A percentile compares a stretch with the other conserved stretches of the same genome.
Evolutionary conservation across 1,139 yeast species (phyloP).

Genomic region (Sugiyamaella grinbergsii): DNA sequence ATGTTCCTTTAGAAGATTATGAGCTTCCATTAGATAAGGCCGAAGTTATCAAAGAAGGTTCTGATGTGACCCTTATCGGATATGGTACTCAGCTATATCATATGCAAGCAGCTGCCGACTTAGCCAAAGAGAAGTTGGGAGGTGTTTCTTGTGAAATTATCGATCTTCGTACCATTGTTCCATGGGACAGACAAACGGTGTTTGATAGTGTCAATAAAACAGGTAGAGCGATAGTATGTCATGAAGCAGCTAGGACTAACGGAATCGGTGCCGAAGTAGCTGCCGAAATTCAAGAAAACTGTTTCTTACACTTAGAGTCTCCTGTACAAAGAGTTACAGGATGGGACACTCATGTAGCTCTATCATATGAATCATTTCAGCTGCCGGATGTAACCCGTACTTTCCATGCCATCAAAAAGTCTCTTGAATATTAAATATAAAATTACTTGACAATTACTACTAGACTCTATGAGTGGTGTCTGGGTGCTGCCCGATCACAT

Average conservation of each 20-base stretch:
- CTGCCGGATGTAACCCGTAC: slow-evolving; percentile 43
- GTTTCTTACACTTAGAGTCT: slow-evolving; percentile 42
- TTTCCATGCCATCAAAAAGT: slow-evolving; percentile 40
- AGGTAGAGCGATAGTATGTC: slow-evolving; percentile 41
- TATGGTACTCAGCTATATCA: slow-evolving; percentile 44
- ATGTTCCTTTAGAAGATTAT: slow-evolving; percentile 42
- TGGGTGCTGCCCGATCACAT: no score
- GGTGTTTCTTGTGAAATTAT: slow-evolving; percentile 42
- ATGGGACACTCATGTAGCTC: slow-evolving; percentile 42
- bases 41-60: slow-evolving; percentile 38
- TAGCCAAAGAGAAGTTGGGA: slow-evolving; percentile 36
- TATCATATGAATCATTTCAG: slow-evolving; percentile 40
- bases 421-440: slow-evolving; percentile 37
- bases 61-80: slow-evolving; percentile 41
- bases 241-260: slow-evolving; percentile 41
- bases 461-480: no score
- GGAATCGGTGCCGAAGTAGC: slow-evolving; percentile 44
- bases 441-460: no score
- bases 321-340: slow-evolving; percentile 44
- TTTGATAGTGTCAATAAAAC: slow-evolving; percentile 40
- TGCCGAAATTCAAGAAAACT: slow-evolving; percentile 41
- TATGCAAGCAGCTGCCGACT: slow-evolving; percentile 39
- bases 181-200: slow-evolving; percentile 45
- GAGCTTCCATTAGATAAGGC: slow-evolving; percentile 42
- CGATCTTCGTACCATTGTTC: slow-evolving; percentile 42